Evolutionary conservation across 225 moss, liverwort and hornwort species (phyloP), one percentile per base, ranked within the genome.

Genomic region (Thuidium tamariscinum): DNA sequence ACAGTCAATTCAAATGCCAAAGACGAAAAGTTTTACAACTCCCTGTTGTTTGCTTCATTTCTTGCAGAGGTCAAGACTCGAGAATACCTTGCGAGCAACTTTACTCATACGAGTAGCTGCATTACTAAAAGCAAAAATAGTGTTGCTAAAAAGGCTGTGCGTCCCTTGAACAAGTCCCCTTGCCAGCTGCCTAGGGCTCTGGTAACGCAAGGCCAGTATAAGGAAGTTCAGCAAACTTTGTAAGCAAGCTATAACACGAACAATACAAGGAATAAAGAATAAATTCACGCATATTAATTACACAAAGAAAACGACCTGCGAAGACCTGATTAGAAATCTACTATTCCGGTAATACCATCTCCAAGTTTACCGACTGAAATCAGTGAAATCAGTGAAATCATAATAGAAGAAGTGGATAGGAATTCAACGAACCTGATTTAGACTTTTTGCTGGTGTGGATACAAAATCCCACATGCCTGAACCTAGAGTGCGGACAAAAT

Each of bases 391-490:
- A 44, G 37, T 77, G 70, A 83, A 81, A 83, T 37, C 44, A 76
- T 32, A 57, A 55, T 61, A 71, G 36, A 85, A 77, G 21, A 74
- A 63, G 60, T 79, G 55, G 56, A 74, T 77, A 61, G 56, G 74
- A 80, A 64, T 48, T 83, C 67, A 84, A 62, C 63, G 27, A 88
- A 90, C 97, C 95, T 97, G 94, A 54, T 92, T 90, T 72, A 95
- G 86, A 90, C 95, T 95, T 87, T 86, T 90, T 59, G 96, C 94
- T 22, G 97, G 96, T 51, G 96, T 94, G 39, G 97, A 97, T 61
- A 97, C 94, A 89, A 97, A 97, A 88, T 97, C 97, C 97, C 97
- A 95, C 90, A 97, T 90, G 85, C 97, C 97, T 75, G 96, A 97
- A 85, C 95, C 94, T 86, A 97, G 88, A 83, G 93, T 97, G 69